Base-by-base conservation (phyloP, 352 stramenopile genomes). In the Pythium sukuiense region DNA sequence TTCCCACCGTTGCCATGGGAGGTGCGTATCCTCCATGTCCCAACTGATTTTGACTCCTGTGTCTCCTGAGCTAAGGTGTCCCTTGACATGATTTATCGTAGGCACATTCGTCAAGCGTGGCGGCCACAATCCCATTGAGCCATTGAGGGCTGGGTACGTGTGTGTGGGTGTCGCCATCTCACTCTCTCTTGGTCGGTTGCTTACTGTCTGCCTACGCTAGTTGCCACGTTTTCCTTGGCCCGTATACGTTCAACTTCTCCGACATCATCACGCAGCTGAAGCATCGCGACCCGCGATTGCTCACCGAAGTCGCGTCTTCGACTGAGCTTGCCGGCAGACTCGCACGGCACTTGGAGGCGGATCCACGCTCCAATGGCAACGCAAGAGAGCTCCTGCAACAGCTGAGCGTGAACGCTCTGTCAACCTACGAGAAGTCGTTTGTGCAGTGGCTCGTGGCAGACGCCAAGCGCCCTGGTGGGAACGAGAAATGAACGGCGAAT, bases 71-170 rank as follows among this genome's bases (percentile, higher is more conserved):
- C n/a, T 11, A 3, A 6, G 14, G 13, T 30, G 46, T 27, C 12
- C 14, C 30, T 18, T 37, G 14, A n/a, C 59, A n/a, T 41, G n/a
- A 32, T 67, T 14, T 24, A 27, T 43, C 14, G 16, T 56, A 88
- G 82, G 85, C 9, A 78, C 83, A 13, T 87, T 93, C 45, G 75
- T 84, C 14, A 67, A 65, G 18, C 73, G 78, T 16, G 85, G 85
- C 11, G 85, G 85, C 20, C 85, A 93, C 63, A 93, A 93, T 37
- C 79, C 83, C 13, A 86, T 93, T 54, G 85, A 93, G 54, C 81
- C 85, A 9, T 63, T 93, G 30, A 77, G 79, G 59, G 73, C 80
- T 60, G 82, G 80, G 77, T 89, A 55, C 24, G 65, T 65, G 11
- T 0, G 45, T 57, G 49, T 16, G 29, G 5, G n/a, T 39, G 16